Evolutionary conservation across 257 asterid species (phyloP).

Genomic region (Euphrasia confusa): DNA sequence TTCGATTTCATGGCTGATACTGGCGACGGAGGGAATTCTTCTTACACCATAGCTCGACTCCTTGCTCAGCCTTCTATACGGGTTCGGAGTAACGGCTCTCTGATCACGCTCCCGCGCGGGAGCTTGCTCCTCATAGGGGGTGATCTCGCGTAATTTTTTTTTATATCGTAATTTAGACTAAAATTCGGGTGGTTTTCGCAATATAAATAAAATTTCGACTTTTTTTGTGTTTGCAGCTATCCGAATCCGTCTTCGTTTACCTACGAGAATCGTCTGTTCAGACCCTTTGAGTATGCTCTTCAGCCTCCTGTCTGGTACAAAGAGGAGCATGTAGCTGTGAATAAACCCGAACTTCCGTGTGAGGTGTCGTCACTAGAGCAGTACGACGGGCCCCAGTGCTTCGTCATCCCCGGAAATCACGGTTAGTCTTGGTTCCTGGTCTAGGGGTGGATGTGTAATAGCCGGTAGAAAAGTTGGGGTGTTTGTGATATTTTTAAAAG

Average conservation of each 20-base stretch:
- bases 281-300: constrained; percentile 97
- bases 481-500: too few species aligned
- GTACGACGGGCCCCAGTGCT: constrained; percentile 95
- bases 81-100: constrained; percentile 46
- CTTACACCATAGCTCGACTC: constrained; percentile 82
- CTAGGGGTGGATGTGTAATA: background rate
- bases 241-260: constrained; percentile 94
- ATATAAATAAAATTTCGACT: too few species aligned
- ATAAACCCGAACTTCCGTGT: constrained; percentile 83
- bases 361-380: constrained; percentile 58
- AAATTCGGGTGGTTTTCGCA: background rate
- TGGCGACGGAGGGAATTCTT: constrained; percentile 97
- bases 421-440: constrained; percentile 43
- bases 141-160: constrained; percentile 71
- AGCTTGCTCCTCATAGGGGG: constrained; percentile 95
- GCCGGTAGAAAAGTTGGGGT: too few species aligned
- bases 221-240: constrained; percentile 40
- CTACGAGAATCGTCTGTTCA: constrained; percentile 90
- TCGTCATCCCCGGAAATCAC: constrained; percentile 95
- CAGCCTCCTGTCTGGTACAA: constrained; percentile 90
- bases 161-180: too few species aligned
- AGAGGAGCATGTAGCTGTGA: constrained; percentile 80
- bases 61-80: constrained; percentile 86
- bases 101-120: constrained; percentile 63
- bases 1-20: constrained; percentile 99